Evolutionary conservation across 129 eudicot genomes (phyloP).

Genomic region (Pulicaria dysenterica): DNA sequence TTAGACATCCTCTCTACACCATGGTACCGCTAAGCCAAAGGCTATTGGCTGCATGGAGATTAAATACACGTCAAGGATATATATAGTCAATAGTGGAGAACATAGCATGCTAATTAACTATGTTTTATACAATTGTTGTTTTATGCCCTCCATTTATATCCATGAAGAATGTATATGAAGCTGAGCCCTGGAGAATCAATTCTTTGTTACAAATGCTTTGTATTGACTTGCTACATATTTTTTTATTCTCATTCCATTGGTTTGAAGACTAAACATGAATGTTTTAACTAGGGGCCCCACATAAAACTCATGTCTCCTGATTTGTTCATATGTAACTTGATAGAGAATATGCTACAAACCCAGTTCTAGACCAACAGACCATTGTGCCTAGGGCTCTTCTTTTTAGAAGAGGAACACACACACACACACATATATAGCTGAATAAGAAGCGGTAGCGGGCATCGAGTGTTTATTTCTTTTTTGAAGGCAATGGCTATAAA

Average conservation of each 20-base stretch:
- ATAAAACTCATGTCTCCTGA: constrained; percentile 13
- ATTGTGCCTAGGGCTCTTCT: too few species aligned
- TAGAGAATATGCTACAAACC: too few species aligned
- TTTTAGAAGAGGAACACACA: too few species aligned
- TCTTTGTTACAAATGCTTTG: neutral
- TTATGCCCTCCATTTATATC: neutral
- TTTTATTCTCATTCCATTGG: neutral
- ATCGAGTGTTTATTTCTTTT: too few species aligned
- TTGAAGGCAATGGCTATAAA: too few species aligned
- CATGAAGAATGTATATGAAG: constrained; percentile 6
- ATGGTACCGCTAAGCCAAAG: too few species aligned
- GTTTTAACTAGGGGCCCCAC: neutral
- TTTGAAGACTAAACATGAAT: constrained; percentile 15
- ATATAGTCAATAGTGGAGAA: neutral
- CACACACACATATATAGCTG: too few species aligned
- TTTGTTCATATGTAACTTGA: neutral
- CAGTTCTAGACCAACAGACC: too few species aligned
- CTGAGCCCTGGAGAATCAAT: neutral
- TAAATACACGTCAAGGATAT: neutral
- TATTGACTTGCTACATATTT: constrained; percentile 8
- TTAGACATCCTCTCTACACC: too few species aligned
- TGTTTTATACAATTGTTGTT: constrained; percentile 5
- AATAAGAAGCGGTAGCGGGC: too few species aligned
- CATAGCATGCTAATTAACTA: constrained; percentile 12
- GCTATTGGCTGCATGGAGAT: too few species aligned